Evolutionary conservation across 768 basidiomycete genomes (phyloP), one percentile per base, ranked within the genome.

Genomic region (Phaeotremella skinneri): DNA sequence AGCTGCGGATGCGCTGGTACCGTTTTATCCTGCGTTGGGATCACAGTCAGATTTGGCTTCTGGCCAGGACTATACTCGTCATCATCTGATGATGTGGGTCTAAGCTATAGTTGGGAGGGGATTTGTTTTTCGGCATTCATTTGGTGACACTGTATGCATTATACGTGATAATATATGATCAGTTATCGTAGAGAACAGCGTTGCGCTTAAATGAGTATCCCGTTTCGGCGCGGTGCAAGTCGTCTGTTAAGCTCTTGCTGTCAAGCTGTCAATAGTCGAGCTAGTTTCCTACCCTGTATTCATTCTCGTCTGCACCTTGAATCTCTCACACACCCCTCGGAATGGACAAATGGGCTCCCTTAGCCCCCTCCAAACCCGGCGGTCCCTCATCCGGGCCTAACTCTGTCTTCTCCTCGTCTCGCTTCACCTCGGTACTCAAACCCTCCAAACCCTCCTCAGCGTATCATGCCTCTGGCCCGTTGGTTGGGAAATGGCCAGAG

Each of bases 21-120:
- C 93, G 0, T 96, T 92, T 80, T 94, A 91, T 75, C 91, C 94
- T 25, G 90, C 93, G 71, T 80, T 97, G 21, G 82, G 88, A 2
- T 91, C 94, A 72, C 81, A 94, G 54, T 90, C 87, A 61, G 93
- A 98, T 79, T 47, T 74, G 30, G 72, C 69, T 29, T 37, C 64
- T 20, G 72, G 72, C 5, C 72, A 74, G 52, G 72, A 74, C 45
- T 74, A 74, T 45, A 71, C 72, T 25, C 60, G 72, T 52, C 72
- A 74, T 54, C 65, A 70, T 49, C 50, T 74, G 27, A 68, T 67
- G 62, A 69, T 71, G 67, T 71, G 63, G 67, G 53, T 73, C 29
- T 73, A 68, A 51, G 39, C 30, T 51, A n/a, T n/a, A n/a, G 17
- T 17, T 26, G 52, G 30, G 17, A 37, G 20, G 52, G 30, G 49